phyloP scores from a whole-genome alignment of 2,329 filamentous ascomycete genomes.

The Penicillium verrucosum region DNA sequence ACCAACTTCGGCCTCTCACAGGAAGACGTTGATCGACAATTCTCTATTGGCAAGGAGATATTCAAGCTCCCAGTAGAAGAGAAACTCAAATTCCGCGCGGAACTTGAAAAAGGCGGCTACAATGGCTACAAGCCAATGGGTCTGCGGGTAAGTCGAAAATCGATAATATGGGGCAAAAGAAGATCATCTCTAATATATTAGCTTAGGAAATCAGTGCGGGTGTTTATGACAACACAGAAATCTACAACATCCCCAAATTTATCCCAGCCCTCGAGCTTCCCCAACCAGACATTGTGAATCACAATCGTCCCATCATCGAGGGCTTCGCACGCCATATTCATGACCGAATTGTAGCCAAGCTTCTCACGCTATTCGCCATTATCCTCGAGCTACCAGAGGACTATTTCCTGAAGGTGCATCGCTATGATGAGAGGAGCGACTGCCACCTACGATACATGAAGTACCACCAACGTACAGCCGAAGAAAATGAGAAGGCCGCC shows the following conservation, averaged over 20 bases:
- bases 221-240: constrained; percentile 53
- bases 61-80: constrained; percentile 55
- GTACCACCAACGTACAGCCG: constrained; percentile 48
- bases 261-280: constrained; percentile 9
- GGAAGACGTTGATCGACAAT: constrained; percentile 58
- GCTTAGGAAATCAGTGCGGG: constrained; percentile 16
- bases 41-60: constrained; percentile 56
- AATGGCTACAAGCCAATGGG: constrained; percentile 53
- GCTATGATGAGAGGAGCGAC: constrained; percentile 56
- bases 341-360: constrained; percentile 11
- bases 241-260: constrained; percentile 59
- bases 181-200: constrained; percentile 11
- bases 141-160: background rate
- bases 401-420: constrained; percentile 53
- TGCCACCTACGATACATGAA: constrained; percentile 61
- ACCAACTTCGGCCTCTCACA: constrained; percentile 57
- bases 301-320: constrained; percentile 10
- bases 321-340: constrained; percentile 16
- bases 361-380: constrained; percentile 42
- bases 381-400: constrained; percentile 57
- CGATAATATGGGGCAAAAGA: background rate
- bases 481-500: constrained; percentile 45
- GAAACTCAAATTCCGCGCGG: constrained; percentile 54
- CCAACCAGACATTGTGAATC: constrained; percentile 9
- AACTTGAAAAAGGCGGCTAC: constrained; percentile 52